Base-by-base conservation (phyloP, 176 grass and related monocot genomes). In the Pontederia crassipes region DNA sequence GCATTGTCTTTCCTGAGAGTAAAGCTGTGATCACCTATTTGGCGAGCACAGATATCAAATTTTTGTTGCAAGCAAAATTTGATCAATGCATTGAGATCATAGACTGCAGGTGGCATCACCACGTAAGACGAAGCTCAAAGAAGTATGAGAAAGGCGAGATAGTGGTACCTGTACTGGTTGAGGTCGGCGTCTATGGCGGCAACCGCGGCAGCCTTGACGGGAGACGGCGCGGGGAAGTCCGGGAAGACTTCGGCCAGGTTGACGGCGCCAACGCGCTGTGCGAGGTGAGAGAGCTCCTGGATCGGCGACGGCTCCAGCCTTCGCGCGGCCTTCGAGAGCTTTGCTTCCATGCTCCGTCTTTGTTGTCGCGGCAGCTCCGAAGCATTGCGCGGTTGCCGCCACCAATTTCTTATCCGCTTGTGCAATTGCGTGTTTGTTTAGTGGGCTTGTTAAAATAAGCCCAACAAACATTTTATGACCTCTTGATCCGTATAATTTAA, bases 201-300 rank as follows among this genome's bases (percentile, higher is more conserved):
- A 40, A 75, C 28, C 5, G 91, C 86, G 46, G 86, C 75, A 47
- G 53, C 69, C 78, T 96, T 96, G 70, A 90, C 18, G 62, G 82
- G 72, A 9, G 54, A 29, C 28, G 83, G 83, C 8, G 87, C 87
- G 26, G 92, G 76, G 81, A 96, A 96, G 78, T 96, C 83, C 5
- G 87, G 92, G 78, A 82, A 96, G 16, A 87, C 92, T 78, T 90
- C 92, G 65, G 87, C 83, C n/a, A 96, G 81, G 83, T 96, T 90
- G 75, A 96, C 67, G 54, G 87, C 83, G 45, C 86, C 83, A 24
- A 72, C 82, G 17, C 81, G 74, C 81, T 90, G 69, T 16, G 86
- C 87, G 6, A 97, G 86, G 48, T 88, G 83, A 62, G 92, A 90
- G 51, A 97, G 83, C 62, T 82, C 62, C 72, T 90, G 83, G 75